A percentile compares a stretch with the other conserved stretches of the same genome.
Conservation (phyloP, 768 basidiomycete species). For the Leccinum boreale region DNA sequence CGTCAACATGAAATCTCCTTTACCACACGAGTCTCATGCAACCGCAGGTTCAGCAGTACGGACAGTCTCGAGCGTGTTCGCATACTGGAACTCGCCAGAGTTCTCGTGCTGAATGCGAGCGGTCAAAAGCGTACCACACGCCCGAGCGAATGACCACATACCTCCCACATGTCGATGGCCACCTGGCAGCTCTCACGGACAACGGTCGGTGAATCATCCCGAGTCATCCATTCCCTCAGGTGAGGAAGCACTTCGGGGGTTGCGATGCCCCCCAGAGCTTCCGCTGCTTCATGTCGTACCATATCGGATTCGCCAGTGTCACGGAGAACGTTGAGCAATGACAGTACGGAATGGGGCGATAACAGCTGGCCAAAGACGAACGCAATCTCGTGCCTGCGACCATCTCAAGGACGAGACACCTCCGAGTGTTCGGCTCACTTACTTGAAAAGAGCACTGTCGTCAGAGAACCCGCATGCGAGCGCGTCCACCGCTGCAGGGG, state of each 20-base stretch:
- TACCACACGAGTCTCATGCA: conserved; percentile 12
- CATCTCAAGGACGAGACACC: neutral
- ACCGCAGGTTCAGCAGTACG: conserved; percentile 6
- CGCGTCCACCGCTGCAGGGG: conserved; percentile 80
- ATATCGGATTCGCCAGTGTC: conserved; percentile 80
- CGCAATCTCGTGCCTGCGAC: conserved; percentile 90
- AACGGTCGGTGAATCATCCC: conserved; percentile 78
- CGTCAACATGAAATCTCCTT: neutral
- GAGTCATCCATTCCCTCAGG: conserved; percentile 78
- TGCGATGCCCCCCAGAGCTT: conserved; percentile 96
- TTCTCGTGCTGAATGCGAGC: conserved; percentile 61
- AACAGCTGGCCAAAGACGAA: conserved; percentile 97
- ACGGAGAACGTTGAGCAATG: conserved; percentile 75
- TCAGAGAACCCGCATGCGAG: conserved; percentile 90
- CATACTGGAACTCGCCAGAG: conserved; percentile 79
- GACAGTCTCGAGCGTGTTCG: conserved; percentile 42
- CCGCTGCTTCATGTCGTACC: conserved; percentile 98
- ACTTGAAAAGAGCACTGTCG: conserved; percentile 92
- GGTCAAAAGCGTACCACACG: neutral
- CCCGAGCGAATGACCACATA: conserved; percentile 31
- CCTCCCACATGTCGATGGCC: conserved; percentile 98
- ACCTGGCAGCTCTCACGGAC: conserved; percentile 96
- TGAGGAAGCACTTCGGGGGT: conserved; percentile 88
- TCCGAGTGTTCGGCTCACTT: conserved; percentile 22
- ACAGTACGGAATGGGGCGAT: conserved; percentile 83